Conservation (phyloP, 1,139 yeast genomes). For the Magnusiomyces tetraspermus region DNA sequence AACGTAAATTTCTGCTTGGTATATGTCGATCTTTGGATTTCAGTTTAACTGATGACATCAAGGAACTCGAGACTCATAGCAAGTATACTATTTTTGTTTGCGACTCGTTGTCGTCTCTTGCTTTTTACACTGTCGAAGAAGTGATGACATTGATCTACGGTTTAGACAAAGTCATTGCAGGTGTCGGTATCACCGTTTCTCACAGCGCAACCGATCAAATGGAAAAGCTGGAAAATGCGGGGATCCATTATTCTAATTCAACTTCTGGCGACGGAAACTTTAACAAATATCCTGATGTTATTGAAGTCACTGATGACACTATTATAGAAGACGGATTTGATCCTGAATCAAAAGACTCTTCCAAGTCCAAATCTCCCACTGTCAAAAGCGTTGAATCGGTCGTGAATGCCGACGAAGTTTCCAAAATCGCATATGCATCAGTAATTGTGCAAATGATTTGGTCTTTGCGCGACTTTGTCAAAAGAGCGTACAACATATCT, state of each 20-base stretch:
- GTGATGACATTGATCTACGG: slow-evolving; percentile 26
- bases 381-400: not conserved
- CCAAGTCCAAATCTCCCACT: no score
- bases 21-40: slow-evolving; percentile 33
- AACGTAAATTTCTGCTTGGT: slow-evolving; percentile 39
- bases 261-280: not conserved
- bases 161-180: slow-evolving; percentile 23
- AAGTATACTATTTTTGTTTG: slow-evolving; percentile 35
- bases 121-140: slow-evolving; percentile 40
- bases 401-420: slow-evolving; percentile 2
- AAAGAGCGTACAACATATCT: slow-evolving; percentile 14
- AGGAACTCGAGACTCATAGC: slow-evolving; percentile 18
- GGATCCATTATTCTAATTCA: not conserved
- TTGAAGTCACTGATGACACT: not conserved
- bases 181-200: slow-evolving; percentile 36
- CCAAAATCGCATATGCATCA: slow-evolving; percentile 4
- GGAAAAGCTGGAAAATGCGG: slow-evolving; percentile 8
- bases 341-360: no score
- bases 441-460: slow-evolving; percentile 14
- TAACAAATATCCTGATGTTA: not conserved
- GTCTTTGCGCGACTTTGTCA: slow-evolving; percentile 15
- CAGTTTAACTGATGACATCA: slow-evolving; percentile 20
- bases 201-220: slow-evolving; percentile 16
- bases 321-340: not conserved
- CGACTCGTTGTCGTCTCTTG: slow-evolving; percentile 36